These are phyloP conservation scores for Trametes gibbosa DNA, from an alignment of 768 basidiomycete species.

Conservation along the genomic window DNA sequence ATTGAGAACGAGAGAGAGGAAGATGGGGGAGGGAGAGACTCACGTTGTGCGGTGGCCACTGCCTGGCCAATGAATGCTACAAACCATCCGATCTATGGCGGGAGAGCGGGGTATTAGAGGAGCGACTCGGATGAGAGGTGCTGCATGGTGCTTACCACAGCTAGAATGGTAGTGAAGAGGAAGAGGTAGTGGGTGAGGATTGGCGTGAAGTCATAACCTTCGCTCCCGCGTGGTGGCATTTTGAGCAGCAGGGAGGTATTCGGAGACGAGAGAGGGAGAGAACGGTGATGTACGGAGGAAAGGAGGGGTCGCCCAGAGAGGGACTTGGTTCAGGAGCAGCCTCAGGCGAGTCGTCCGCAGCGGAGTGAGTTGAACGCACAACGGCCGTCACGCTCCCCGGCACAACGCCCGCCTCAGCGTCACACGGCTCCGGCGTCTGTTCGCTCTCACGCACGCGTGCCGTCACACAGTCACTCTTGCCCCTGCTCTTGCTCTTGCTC, in stretches of 20 bases:
- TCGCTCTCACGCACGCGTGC: background rate
- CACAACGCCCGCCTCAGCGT: background rate
- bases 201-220: conserved; percentile 83
- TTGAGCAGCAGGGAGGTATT: conserved; percentile 13
- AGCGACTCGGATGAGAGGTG: background rate
- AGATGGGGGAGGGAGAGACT: conserved; percentile 12
- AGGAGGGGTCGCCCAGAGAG: background rate
- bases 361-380: conserved; percentile 5
- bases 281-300: background rate
- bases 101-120: background rate
- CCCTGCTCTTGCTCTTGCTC: no score
- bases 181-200: conserved; percentile 92
- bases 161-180: conserved; percentile 79
- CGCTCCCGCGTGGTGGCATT: conserved; percentile 52
- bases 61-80: conserved; percentile 49
- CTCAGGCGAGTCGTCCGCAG: conserved; percentile 7
- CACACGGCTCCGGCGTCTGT: background rate
- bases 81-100: conserved; percentile 37
- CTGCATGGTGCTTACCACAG: conserved; percentile 52
- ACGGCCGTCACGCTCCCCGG: conserved; percentile 2
- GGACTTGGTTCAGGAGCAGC: background rate
- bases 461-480: background rate
- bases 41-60: conserved; percentile 38
- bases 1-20: conserved; percentile 23
- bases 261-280: conserved; percentile 2